Percentiles rank a stretch among this genome's conserved stretches.
phyloP scores from a whole-genome alignment of 2,329 filamentous ascomycete genomes.

The Hypocrella siamensis region DNA sequence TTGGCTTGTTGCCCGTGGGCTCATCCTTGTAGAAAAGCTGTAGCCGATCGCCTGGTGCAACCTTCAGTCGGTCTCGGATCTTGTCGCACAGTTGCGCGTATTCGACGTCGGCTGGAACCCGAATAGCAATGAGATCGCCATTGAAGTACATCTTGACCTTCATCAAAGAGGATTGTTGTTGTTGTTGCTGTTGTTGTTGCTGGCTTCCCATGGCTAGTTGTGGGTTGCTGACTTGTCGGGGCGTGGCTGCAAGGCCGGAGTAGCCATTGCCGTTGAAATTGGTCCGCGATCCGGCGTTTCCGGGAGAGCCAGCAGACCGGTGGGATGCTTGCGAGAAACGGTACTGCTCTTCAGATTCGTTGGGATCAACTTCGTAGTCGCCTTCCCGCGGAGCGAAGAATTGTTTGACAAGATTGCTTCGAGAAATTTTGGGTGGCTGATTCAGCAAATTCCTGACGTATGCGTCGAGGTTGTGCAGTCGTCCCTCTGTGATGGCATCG shows the following conservation, averaged over 20 bases:
- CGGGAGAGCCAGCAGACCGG: slow-evolving; percentile 49
- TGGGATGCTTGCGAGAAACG: slow-evolving; percentile 57
- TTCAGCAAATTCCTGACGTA: slow-evolving; percentile 86
- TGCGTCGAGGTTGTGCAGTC: slow-evolving; percentile 81
- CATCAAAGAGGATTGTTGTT: slow-evolving; percentile 41
- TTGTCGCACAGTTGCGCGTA: slow-evolving; percentile 70
- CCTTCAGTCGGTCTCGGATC: slow-evolving; percentile 68
- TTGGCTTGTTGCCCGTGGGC: slow-evolving; percentile 55
- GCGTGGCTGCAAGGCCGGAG: slow-evolving; percentile 34
- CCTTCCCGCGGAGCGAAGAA: slow-evolving; percentile 83
- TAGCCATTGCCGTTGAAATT: slow-evolving; percentile 45
- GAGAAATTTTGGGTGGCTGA: slow-evolving; percentile 71
- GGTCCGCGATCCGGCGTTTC: slow-evolving; percentile 42
- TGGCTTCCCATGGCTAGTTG: slow-evolving; percentile 11
- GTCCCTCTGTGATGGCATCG: slow-evolving; percentile 89
- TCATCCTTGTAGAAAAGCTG: slow-evolving; percentile 81
- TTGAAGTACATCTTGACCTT: slow-evolving; percentile 95
- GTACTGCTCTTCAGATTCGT: slow-evolving; percentile 59
- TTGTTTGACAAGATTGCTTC: slow-evolving; percentile 69
- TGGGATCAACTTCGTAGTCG: slow-evolving; percentile 82
- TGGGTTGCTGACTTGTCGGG: slow-evolving; percentile 28
- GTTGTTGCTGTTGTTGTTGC: slow-evolving; percentile 13
- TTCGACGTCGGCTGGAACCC: slow-evolving; percentile 66
- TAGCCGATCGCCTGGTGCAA: slow-evolving; percentile 52
- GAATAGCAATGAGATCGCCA: slow-evolving; percentile 80